These are phyloP conservation scores for Pichia sp. DNA, from an alignment of 1,139 yeast genomes.

Conservation along the genomic window DNA sequence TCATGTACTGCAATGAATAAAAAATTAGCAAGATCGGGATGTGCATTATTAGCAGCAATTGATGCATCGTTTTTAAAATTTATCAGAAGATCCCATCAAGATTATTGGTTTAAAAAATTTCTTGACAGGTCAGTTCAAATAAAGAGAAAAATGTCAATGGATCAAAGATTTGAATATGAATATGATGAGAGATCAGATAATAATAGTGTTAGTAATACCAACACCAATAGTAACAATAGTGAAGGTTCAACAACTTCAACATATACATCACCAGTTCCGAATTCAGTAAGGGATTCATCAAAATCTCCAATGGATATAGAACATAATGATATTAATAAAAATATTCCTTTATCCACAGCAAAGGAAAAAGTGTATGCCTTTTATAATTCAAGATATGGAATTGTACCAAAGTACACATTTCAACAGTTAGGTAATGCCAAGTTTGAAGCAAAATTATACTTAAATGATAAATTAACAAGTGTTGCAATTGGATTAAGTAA, in stretches of 20 bases:
- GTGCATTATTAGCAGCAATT: conserved; percentile 13
- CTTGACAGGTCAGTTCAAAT: background rate
- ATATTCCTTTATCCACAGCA: conserved; percentile 2
- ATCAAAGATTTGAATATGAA: background rate
- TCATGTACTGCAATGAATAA: conserved; percentile 10
- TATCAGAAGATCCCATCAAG: conserved; percentile 4
- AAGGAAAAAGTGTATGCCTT: conserved; percentile 11
- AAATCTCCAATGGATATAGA: background rate
- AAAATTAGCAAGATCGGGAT: conserved; percentile 14
- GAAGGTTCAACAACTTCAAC: background rate
- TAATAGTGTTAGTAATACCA: background rate
- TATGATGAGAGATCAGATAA: background rate
- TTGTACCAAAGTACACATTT: conserved; percentile 7
- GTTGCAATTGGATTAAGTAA: conserved; percentile 12
- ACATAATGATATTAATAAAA: background rate
- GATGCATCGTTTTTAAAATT: conserved; percentile 1
- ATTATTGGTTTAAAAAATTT: conserved; percentile 11
- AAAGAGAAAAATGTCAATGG: background rate
- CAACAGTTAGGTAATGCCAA: background rate
- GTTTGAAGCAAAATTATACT: conserved; percentile 8
- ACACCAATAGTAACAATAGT: background rate
- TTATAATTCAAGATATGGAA: conserved; percentile 5
- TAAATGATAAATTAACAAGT: background rate
- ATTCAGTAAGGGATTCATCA: background rate
- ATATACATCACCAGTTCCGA: background rate